phyloP scores from a whole-genome alignment of 345 rosid species.

The Gossypium australe region DNA sequence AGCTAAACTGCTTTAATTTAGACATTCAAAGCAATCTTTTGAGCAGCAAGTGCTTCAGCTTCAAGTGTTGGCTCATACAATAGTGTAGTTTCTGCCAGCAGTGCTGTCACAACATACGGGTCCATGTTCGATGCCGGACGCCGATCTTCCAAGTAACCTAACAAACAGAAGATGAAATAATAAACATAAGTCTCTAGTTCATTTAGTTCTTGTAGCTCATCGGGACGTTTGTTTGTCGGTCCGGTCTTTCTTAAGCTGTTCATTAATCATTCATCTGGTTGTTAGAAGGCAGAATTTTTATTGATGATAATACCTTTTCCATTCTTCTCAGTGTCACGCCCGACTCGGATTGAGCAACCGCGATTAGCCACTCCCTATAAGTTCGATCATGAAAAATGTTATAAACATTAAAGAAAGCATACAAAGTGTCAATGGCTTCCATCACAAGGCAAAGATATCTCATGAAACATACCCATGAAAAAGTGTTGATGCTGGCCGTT shows the following conservation, averaged over 20 bases:
- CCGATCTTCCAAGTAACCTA: constrained; percentile 86
- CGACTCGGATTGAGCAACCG: constrained; percentile 95
- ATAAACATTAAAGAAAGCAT: background rate
- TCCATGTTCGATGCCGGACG: constrained; percentile 98
- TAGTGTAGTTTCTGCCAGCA: constrained; percentile 72
- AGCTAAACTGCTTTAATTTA: constrained; percentile 22
- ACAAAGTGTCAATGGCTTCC: background rate
- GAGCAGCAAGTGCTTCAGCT: constrained; percentile 84
- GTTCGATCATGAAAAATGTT: background rate
- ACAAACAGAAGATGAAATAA: constrained; percentile 1
- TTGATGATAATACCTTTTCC: constrained; percentile 62
- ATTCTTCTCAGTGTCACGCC: constrained; percentile 85
- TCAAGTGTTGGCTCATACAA: constrained; percentile 78
- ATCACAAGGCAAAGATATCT: background rate
- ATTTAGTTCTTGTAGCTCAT: too few relatives aligned
- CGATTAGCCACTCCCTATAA: constrained; percentile 93
- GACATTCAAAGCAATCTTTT: constrained; percentile 69
- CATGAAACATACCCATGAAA: constrained; percentile 76
- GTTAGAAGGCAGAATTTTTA: too few relatives aligned
- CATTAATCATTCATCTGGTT: too few relatives aligned
- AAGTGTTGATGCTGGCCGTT: constrained; percentile 81
- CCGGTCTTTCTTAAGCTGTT: too few relatives aligned
- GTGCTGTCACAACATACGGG: constrained; percentile 66
- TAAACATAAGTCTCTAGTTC: background rate
- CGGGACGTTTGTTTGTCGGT: too few relatives aligned